phyloP scores from a whole-genome alignment of 1,139 yeast genomes.

The Diutina ranongensis region DNA sequence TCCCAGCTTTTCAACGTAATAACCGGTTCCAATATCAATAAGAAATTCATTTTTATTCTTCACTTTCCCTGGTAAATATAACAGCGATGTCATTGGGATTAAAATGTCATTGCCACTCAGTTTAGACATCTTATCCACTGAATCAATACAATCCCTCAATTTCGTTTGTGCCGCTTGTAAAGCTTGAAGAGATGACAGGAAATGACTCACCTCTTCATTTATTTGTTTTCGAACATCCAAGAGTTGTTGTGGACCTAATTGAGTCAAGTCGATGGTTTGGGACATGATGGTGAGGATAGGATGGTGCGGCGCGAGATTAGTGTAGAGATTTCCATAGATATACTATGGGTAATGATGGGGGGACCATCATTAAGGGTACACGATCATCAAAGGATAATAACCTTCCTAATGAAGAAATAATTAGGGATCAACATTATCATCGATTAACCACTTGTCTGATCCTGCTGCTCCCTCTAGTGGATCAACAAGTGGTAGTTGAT shows the following conservation, averaged over 20 bases:
- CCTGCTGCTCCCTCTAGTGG: not conserved
- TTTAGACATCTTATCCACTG: constrained; percentile 48
- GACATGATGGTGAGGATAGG: not conserved
- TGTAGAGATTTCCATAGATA: not conserved
- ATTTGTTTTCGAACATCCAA: constrained; percentile 75
- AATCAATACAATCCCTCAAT: constrained; percentile 68
- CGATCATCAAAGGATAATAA: not conserved
- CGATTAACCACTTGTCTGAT: not conserved
- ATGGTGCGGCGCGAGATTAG: not conserved
- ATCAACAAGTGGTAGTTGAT: not conserved
- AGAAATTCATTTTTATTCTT: constrained; percentile 55
- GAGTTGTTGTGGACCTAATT: constrained; percentile 73
- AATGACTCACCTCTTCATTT: constrained; percentile 77
- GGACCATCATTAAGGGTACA: not conserved
- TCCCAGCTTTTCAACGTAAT: constrained; percentile 71
- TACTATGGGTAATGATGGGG: constrained; percentile 6
- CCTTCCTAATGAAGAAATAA: not conserved
- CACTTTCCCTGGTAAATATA: constrained; percentile 79
- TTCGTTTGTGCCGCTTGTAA: constrained; percentile 74
- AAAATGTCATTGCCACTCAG: constrained; percentile 41
- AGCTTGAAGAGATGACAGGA: constrained; percentile 76
- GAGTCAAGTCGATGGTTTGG: constrained; percentile 41
- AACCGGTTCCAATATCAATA: constrained; percentile 96
- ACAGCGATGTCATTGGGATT: constrained; percentile 81
- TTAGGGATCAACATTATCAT: not conserved